A percentile compares a stretch with the other conserved stretches of the same genome.
These are phyloP conservation scores for Exophiala spinifera DNA, from an alignment of 2,329 filamentous ascomycete species.

Conservation along the genomic window DNA sequence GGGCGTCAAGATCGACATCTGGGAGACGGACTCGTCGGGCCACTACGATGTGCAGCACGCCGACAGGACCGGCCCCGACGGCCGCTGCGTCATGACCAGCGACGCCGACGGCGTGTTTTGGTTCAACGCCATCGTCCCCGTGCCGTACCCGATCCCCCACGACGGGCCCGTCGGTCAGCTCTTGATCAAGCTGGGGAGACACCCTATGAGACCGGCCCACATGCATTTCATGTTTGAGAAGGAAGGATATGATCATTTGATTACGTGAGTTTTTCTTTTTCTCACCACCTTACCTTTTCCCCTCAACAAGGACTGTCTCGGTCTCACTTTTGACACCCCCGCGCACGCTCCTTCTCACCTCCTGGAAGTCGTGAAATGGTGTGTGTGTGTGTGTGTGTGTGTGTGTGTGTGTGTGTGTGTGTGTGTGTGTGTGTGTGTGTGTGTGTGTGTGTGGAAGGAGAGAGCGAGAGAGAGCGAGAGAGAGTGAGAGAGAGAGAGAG, in stretches of 20 bases:
- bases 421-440: no score
- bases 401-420: no score
- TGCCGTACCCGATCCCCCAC: conserved; percentile 79
- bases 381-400: no score
- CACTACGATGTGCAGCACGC: conserved; percentile 79
- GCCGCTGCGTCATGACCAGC: conserved; percentile 66
- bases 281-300: no score
- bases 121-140: conserved; percentile 81
- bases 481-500: no score
- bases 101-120: conserved; percentile 74
- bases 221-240: conserved; percentile 90
- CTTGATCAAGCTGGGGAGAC: conserved; percentile 63
- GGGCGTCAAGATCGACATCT: conserved; percentile 73
- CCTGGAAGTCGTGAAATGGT: no score
- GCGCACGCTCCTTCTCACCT: no score
- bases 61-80: conserved; percentile 62
- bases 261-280: conserved; percentile 62
- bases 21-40: conserved; percentile 79
- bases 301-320: no score
- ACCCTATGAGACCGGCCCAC: conserved; percentile 73
- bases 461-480: not conserved
- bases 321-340: no score
- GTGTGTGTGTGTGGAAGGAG: no score
- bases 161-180: conserved; percentile 80
- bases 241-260: conserved; percentile 71